Evolutionary conservation across 306 rosid genomes (phyloP).

Genomic region (Macrotyloma uniflorum): DNA sequence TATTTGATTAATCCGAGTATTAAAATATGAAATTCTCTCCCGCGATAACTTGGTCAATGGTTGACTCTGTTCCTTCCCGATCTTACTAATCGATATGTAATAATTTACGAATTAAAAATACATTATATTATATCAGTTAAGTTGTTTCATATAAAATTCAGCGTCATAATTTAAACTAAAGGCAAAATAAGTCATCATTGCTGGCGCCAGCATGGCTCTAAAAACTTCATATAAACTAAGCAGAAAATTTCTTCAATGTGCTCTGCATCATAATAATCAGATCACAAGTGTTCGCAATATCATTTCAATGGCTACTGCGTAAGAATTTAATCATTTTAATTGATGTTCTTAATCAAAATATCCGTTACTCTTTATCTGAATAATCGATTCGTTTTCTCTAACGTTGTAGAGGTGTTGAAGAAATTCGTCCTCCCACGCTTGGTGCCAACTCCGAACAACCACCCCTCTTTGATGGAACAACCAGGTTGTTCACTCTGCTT

Average conservation of each 20-base stretch:
- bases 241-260: neutral
- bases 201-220: neutral
- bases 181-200: neutral
- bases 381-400: neutral
- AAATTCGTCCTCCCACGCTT: constrained; percentile 9
- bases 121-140: too few species aligned
- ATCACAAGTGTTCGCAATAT: neutral
- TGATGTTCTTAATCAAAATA: neutral
- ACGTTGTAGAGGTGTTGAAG: neutral
- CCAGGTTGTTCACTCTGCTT: constrained; percentile 42
- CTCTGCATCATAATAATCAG: neutral
- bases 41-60: too few species aligned
- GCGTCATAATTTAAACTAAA: neutral
- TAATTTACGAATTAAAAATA: too few species aligned
- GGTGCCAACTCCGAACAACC: constrained; percentile 55
- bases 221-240: neutral
- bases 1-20: too few species aligned
- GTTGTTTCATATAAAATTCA: too few species aligned
- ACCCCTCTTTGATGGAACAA: constrained; percentile 68
- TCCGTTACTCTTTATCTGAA: neutral
- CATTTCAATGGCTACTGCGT: constrained; percentile 35
- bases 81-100: too few species aligned
- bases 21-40: too few species aligned
- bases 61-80: too few species aligned
- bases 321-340: neutral